Evolutionary conservation across 2,329 filamentous ascomycete genomes (phyloP).

Genomic region (Aspergillus pseudoviridinutans): DNA sequence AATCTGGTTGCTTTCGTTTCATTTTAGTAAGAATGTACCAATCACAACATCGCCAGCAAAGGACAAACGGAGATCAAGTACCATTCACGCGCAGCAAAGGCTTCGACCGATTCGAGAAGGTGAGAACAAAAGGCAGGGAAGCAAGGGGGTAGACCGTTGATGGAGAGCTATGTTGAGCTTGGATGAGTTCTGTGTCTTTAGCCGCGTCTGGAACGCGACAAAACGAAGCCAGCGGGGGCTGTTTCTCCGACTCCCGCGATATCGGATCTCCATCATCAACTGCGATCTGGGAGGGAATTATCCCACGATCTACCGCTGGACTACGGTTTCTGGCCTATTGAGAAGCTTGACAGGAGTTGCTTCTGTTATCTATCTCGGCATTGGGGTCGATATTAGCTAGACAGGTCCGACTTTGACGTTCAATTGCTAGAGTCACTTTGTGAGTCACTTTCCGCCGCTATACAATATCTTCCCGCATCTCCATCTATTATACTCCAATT

Average conservation of each 20-base stretch:
- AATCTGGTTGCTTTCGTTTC: constrained; percentile 42
- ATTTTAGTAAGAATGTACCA: constrained; percentile 25
- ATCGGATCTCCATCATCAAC: constrained; percentile 12
- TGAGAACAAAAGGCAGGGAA: constrained; percentile 4
- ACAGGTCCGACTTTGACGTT: neutral
- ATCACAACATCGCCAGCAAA: constrained; percentile 11
- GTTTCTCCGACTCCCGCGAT: constrained; percentile 32
- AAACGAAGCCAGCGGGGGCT: constrained; percentile 13
- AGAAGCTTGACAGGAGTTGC: neutral
- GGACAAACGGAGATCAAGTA: constrained; percentile 22
- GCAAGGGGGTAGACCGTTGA: constrained; percentile 24
- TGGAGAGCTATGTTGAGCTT: constrained; percentile 9
- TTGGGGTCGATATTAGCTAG: neutral
- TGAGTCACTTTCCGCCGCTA: constrained; percentile 4
- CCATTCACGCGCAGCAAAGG: constrained; percentile 21
- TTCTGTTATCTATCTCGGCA: neutral
- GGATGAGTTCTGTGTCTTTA: constrained; percentile 8
- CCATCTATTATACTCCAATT: neutral
- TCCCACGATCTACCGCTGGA: neutral
- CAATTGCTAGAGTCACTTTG: neutral
- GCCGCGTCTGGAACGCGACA: constrained; percentile 17
- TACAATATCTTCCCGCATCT: neutral
- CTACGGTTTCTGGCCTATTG: neutral
- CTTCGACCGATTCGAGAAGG: neutral
- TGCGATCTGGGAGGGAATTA: neutral